These are phyloP conservation scores for Caryopteris hybrid DNA, from an alignment of 305 asterid genomes.

Conservation along the genomic window DNA sequence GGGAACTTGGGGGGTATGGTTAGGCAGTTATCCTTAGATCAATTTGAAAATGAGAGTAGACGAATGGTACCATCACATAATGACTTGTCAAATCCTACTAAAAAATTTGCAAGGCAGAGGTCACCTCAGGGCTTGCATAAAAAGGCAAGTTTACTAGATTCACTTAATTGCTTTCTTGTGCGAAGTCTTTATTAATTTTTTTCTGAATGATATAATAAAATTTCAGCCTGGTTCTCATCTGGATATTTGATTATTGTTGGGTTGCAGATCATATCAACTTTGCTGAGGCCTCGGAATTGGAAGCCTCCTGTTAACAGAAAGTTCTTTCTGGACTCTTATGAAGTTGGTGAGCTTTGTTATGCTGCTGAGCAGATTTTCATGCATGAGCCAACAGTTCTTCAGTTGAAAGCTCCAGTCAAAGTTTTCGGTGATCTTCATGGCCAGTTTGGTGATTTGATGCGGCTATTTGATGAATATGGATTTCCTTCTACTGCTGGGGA, in stretches of 20 bases:
- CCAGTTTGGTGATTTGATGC: constrained; percentile 97
- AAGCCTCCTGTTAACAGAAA: constrained; percentile 86
- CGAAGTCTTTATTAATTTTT: not conserved
- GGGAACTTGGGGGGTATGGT: constrained; percentile 99
- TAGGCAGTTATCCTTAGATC: constrained; percentile 96
- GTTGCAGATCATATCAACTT: constrained; percentile 79
- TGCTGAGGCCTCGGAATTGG: constrained; percentile 97
- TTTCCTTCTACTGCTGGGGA: constrained; percentile 99
- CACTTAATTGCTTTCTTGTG: not conserved
- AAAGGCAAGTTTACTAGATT: constrained; percentile 55
- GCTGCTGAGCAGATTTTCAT: constrained; percentile 99
- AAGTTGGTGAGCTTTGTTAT: constrained; percentile 98
- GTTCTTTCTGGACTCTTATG: constrained; percentile 95
- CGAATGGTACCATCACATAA: constrained; percentile 77
- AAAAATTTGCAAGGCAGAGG: constrained; percentile 72
- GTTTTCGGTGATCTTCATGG: constrained; percentile 99
- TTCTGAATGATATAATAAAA: not conserved
- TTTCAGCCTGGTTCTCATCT: constrained; percentile 10
- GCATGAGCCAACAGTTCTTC: constrained; percentile 97
- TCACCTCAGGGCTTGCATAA: constrained; percentile 99
- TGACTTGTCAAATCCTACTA: constrained; percentile 78
- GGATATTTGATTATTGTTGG: constrained; percentile 19
- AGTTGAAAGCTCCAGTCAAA: constrained; percentile 95
- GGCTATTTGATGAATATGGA: constrained; percentile 99
- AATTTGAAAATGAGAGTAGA: constrained; percentile 97